These are phyloP conservation scores for Eucalyptus lansdowneana DNA, from an alignment of 345 rosid species.

Conservation along the genomic window DNA sequence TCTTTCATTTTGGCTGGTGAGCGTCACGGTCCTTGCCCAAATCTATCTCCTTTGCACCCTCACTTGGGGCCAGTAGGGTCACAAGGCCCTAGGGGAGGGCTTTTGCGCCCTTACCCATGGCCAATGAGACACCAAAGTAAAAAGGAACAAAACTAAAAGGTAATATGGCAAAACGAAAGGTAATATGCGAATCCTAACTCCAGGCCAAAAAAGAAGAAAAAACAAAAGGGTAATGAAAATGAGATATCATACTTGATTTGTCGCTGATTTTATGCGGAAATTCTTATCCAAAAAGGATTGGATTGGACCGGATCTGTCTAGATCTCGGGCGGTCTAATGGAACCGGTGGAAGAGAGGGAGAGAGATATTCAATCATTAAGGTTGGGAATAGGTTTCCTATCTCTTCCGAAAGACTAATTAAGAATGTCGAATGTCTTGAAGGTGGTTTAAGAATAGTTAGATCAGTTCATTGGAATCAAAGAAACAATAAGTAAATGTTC, in stretches of 20 bases:
- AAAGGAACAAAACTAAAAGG: neutral
- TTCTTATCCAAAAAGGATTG: neutral
- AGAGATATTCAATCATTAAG: neutral
- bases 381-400: neutral
- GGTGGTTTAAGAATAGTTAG: neutral
- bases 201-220: neutral
- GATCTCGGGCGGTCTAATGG: neutral
- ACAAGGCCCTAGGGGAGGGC: neutral
- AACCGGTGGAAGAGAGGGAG: neutral
- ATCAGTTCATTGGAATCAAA: neutral
- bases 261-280: neutral
- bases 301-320: neutral
- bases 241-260: neutral
- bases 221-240: neutral
- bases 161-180: neutral
- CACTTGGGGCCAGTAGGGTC: neutral
- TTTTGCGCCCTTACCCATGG: rapidly evolving
- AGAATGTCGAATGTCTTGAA: neutral
- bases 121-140: neutral
- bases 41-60: neutral
- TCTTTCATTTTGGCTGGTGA: neutral
- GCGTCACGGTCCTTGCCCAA: rapidly evolving
- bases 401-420: neutral
- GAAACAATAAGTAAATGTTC: neutral
- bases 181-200: neutral